These are phyloP conservation scores for Setaria viridis DNA, from an alignment of 202 grass and related monocot genomes.

Conservation along the genomic window DNA sequence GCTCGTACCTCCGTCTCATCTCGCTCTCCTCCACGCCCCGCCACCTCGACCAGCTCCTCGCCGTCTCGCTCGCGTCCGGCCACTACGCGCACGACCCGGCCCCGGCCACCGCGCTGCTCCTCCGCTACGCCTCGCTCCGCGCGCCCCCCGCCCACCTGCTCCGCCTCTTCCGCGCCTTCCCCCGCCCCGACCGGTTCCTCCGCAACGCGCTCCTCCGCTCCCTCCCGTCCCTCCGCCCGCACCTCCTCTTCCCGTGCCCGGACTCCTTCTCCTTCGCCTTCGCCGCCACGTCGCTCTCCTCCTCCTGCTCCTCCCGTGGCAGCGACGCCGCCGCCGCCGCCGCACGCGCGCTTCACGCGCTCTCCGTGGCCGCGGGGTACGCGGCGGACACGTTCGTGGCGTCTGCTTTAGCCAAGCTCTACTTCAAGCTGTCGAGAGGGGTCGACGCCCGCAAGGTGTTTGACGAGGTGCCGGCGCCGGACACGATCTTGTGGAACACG, in stretches of 20 bases:
- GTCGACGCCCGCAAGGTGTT: conserved; percentile 68
- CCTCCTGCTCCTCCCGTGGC: conserved; percentile 31
- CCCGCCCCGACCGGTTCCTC: conserved; percentile 61
- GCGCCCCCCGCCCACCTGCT: conserved; percentile 54
- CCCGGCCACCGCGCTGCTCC: conserved; percentile 67
- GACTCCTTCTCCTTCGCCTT: conserved; percentile 63
- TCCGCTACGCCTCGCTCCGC: conserved; percentile 57
- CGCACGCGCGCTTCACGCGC: conserved; percentile 59
- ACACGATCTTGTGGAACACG: conserved; percentile 75
- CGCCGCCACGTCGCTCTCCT: conserved; percentile 54
- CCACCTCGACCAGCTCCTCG: conserved; percentile 58
- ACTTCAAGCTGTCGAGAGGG: conserved; percentile 56
- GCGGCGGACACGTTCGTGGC: conserved; percentile 62
- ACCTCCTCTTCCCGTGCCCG: conserved; percentile 52
- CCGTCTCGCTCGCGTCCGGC: conserved; percentile 56
- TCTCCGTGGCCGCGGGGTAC: conserved; percentile 55
- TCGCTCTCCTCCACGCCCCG: conserved; percentile 44
- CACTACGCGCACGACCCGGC: conserved; percentile 56
- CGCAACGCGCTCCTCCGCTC: conserved; percentile 71
- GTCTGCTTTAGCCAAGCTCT: conserved; percentile 60
- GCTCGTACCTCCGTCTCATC: conserved; percentile 57
- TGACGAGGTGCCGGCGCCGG: conserved; percentile 53
- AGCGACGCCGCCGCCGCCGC: background rate
- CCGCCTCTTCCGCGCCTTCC: conserved; percentile 67
- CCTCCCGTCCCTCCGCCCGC: conserved; percentile 46